phyloP scores from a whole-genome alignment of 169 alveolate genomes.

The Amoebophrya sp. region DNA sequence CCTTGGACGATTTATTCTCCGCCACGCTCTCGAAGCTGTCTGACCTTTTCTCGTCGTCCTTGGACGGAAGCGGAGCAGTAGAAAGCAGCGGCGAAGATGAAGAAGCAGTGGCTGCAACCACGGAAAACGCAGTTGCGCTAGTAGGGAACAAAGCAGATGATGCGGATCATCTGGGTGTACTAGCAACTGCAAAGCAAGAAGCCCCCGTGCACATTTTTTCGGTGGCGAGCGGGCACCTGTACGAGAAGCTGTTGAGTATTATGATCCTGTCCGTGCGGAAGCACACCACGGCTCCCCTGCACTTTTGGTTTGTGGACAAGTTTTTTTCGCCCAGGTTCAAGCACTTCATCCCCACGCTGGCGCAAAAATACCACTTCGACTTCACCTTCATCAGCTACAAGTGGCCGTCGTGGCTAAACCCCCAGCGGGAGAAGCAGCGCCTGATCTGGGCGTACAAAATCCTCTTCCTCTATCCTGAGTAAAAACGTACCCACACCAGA shows the following conservation, averaged over 20 bases:
- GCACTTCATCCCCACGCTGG: constrained; percentile 21
- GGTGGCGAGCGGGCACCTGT: constrained; percentile 60
- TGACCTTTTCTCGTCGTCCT: no score
- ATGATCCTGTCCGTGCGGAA: constrained; percentile 56
- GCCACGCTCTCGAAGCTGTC: no score
- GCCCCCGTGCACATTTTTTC: not conserved
- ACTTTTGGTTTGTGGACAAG: constrained; percentile 61
- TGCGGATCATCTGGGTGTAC: no score
- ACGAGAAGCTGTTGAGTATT: constrained; percentile 56
- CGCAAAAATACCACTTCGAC: constrained; percentile 43
- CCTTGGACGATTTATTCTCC: no score
- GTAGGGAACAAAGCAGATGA: no score
- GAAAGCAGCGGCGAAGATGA: no score
- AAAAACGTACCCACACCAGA: no score
- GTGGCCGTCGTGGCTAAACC: constrained; percentile 64
- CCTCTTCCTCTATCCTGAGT: no score
- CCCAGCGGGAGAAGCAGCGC: constrained; percentile 58
- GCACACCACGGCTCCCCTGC: constrained; percentile 51
- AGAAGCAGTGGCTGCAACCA: no score
- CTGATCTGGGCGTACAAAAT: constrained; percentile 68
- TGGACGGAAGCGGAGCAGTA: no score
- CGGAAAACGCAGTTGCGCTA: no score
- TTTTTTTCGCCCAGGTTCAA: constrained; percentile 55
- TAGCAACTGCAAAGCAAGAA: no score
- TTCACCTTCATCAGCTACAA: constrained; percentile 54